Evolutionary conservation across 129 eudicot species (phyloP).

Genomic region (Lonicera japonica): DNA sequence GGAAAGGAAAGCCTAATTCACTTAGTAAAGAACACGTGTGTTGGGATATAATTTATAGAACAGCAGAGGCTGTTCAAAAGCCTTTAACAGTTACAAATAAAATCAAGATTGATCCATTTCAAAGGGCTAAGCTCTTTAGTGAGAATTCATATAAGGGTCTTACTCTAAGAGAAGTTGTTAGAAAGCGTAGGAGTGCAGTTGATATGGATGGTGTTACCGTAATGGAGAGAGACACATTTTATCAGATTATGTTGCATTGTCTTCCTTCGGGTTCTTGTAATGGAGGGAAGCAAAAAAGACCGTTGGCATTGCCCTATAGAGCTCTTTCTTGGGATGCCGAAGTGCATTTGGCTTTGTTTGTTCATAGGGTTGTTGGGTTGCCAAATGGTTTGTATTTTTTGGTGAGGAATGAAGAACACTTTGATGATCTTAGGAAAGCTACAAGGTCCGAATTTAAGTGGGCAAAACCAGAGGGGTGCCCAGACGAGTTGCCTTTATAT

Average conservation of each 20-base stretch:
- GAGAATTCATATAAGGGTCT: conserved; percentile 43
- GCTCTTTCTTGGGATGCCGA: conserved; percentile 81
- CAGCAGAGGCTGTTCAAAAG: conserved; percentile 66
- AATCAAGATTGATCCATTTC: conserved; percentile 31
- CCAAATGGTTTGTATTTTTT: conserved; percentile 81
- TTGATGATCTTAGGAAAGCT: conserved; percentile 49
- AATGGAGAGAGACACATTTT: conserved; percentile 56
- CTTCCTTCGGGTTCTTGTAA: conserved; percentile 65
- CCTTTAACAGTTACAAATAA: conserved; percentile 34
- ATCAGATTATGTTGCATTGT: conserved; percentile 76
- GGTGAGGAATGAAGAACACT: conserved; percentile 80
- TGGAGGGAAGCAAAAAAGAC: conserved; percentile 60
- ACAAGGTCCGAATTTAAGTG: conserved; percentile 69
- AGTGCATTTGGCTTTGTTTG: conserved; percentile 82
- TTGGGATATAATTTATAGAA: conserved; percentile 82
- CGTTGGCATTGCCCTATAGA: conserved; percentile 69
- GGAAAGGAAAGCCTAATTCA: conserved; percentile 82
- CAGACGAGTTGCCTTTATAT: conserved; percentile 70
- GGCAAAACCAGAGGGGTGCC: conserved; percentile 91
- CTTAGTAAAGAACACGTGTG: conserved; percentile 79
- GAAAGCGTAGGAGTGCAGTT: conserved; percentile 94
- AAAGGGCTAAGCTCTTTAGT: conserved; percentile 33
- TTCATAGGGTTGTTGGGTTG: conserved; percentile 84
- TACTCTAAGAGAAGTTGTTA: conserved; percentile 58
- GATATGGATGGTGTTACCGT: conserved; percentile 77